These are phyloP conservation scores for Leishmania aethiopica DNA, from an alignment of 208 protist genomes.

Conservation along the genomic window DNA sequence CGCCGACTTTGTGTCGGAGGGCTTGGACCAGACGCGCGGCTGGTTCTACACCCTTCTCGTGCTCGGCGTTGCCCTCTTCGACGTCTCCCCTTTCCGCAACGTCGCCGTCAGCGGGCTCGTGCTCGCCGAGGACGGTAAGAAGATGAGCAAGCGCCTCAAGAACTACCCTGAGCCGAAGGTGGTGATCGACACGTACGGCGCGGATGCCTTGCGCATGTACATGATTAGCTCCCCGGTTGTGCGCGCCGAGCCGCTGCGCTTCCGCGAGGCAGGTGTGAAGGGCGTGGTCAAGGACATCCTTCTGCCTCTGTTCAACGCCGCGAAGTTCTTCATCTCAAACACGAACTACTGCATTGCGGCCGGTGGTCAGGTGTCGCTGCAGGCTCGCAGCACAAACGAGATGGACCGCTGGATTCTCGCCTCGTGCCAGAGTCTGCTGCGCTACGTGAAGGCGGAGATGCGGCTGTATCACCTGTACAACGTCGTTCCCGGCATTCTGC, in stretches of 20 bases:
- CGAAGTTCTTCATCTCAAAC: conserved; percentile 98
- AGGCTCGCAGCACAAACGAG: conserved; percentile 90
- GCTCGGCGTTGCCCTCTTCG: conserved; percentile 98
- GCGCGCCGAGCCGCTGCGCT: conserved; percentile 96
- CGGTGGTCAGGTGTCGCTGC: conserved; percentile 52
- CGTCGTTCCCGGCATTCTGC: conserved; percentile 97
- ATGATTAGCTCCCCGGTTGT: conserved; percentile 99
- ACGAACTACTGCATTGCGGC: conserved; percentile 69
- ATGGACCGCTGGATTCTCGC: conserved; percentile 99
- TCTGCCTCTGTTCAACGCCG: conserved; percentile 98
- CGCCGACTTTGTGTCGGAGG: conserved; percentile 99
- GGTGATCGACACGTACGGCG: conserved; percentile 96
- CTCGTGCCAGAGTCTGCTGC: conserved; percentile 91
- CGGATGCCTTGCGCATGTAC: conserved; percentile 99
- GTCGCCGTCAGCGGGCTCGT: conserved; percentile 99
- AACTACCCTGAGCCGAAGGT: conserved; percentile 99
- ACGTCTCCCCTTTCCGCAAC: conserved; percentile 98
- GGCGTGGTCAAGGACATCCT: conserved; percentile 98
- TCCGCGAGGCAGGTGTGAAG: conserved; percentile 94
- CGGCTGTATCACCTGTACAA: conserved; percentile 98
- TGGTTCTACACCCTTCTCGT: conserved; percentile 99
- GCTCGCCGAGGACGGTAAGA: conserved; percentile 98
- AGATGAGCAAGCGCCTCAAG: conserved; percentile 99
- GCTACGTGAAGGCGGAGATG: conserved; percentile 97
- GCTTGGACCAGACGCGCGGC: conserved; percentile 98